Evolutionary conservation across 345 rosid species (phyloP).

Genomic region (Salix caprea): DNA sequence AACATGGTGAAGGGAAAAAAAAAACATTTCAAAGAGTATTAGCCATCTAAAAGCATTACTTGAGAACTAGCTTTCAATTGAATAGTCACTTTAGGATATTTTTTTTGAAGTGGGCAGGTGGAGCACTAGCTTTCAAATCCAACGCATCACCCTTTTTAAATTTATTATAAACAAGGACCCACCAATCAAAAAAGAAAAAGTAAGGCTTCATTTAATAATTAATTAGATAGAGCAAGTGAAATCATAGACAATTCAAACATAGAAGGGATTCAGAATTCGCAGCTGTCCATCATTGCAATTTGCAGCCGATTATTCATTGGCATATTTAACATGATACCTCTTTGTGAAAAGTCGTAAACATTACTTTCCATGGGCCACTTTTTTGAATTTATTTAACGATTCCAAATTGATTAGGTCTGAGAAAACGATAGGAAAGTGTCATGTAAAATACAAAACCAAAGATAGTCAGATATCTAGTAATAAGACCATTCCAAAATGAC

Average conservation of each 20-base stretch:
- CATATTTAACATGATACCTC: not conserved
- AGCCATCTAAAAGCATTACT: not conserved
- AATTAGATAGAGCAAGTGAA: not conserved
- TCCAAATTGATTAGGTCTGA: not conserved
- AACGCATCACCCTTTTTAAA: not conserved
- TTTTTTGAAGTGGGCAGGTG: no score
- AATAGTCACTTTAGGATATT: not conserved
- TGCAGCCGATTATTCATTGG: not conserved
- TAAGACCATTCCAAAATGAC: not conserved
- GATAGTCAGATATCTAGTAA: not conserved
- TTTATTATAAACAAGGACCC: slow-evolving; percentile 3
- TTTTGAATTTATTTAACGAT: not conserved
- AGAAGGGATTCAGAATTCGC: not conserved
- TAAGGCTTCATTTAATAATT: not conserved
- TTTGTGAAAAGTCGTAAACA: not conserved
- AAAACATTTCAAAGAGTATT: not conserved
- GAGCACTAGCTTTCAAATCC: not conserved
- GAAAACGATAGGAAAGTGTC: no score
- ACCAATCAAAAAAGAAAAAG: not conserved
- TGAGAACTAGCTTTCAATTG: not conserved
- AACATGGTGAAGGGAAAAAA: not conserved
- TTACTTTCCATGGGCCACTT: not conserved
- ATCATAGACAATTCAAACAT: not conserved
- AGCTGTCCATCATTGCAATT: slow-evolving; percentile 16
- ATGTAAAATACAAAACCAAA: not conserved